phyloP scores from a whole-genome alignment of 768 basidiomycete genomes.

The Collybia mongolica region DNA sequence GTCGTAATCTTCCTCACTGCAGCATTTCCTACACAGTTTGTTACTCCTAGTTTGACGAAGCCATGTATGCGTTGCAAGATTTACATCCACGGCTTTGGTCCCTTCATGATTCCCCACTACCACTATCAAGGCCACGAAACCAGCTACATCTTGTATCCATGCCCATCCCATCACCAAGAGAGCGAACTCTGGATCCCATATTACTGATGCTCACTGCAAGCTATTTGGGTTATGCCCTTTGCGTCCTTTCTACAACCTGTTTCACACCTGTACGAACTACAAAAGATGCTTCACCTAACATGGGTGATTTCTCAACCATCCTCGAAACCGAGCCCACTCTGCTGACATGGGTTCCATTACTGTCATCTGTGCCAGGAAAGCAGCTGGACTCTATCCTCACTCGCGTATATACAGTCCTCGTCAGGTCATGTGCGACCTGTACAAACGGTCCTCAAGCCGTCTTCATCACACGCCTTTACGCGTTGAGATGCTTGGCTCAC shows the following conservation, averaged over 20 bases:
- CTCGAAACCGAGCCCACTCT: conserved; percentile 35
- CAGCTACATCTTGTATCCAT: conserved; percentile 38
- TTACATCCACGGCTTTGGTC: conserved; percentile 43
- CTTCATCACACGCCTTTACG: conserved; percentile 42
- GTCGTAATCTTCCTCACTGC: conserved; percentile 23
- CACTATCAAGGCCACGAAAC: conserved; percentile 1
- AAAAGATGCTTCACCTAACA: neutral
- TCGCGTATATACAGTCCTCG: conserved; percentile 56
- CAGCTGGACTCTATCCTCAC: conserved; percentile 60
- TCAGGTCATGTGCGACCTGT: conserved; percentile 30
- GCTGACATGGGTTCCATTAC: conserved; percentile 50
- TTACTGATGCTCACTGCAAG: conserved; percentile 57
- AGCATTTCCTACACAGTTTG: neutral
- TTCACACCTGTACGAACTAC: conserved; percentile 1
- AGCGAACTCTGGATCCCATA: conserved; percentile 23
- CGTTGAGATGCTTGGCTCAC: conserved; percentile 41
- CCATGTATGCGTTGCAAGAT: conserved; percentile 41
- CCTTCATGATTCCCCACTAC: conserved; percentile 22
- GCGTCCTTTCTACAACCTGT: conserved; percentile 30
- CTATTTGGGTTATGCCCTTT: conserved; percentile 56
- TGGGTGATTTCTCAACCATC: conserved; percentile 25
- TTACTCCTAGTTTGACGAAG: conserved; percentile 48
- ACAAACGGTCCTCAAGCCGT: conserved; percentile 21
- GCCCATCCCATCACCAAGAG: conserved; percentile 32
- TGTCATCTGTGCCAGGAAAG: conserved; percentile 44